These are phyloP conservation scores for Kluyveromyces nonfermentans DNA, from an alignment of 805 yeast genomes.

Conservation along the genomic window DNA sequence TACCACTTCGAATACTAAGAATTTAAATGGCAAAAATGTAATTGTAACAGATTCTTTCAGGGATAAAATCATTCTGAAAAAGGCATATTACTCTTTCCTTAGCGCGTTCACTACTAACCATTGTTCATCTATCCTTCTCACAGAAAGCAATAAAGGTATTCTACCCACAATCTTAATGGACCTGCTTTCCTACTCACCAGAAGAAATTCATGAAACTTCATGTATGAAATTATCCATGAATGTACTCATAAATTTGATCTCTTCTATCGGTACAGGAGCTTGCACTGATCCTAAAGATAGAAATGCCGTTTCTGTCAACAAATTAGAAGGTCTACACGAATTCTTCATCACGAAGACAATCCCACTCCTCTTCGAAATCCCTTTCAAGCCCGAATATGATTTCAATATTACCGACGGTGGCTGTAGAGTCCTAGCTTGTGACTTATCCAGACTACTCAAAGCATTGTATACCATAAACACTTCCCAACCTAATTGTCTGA, in stretches of 20 bases:
- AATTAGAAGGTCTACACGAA: conserved; percentile 62
- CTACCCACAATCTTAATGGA: conserved; percentile 55
- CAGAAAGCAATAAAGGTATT: conserved; percentile 51
- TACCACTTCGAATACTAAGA: conserved; percentile 3
- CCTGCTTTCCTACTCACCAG: conserved; percentile 51
- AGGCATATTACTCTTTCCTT: conserved; percentile 59
- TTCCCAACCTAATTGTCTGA: conserved; percentile 10
- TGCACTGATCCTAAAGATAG: conserved; percentile 54
- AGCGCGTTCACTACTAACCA: conserved; percentile 67
- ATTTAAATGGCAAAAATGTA: conserved; percentile 17
- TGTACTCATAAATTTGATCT: conserved; percentile 54
- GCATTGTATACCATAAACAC: conserved; percentile 39
- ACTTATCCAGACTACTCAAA: conserved; percentile 60
- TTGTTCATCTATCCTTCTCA: conserved; percentile 65
- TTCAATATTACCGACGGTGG: conserved; percentile 74
- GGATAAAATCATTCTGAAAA: conserved; percentile 58
- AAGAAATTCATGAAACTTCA: conserved; percentile 51
- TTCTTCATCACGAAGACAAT: conserved; percentile 60
- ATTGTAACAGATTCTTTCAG: conserved; percentile 53
- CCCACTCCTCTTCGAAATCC: conserved; percentile 63
- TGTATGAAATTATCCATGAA: conserved; percentile 61
- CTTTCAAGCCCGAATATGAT: conserved; percentile 54
- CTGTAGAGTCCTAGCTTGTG: conserved; percentile 62
- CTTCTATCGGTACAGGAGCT: conserved; percentile 58
- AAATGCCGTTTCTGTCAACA: conserved; percentile 33